These are phyloP conservation scores for Phylloporus scabripes DNA, from an alignment of 768 basidiomycete species.

Conservation along the genomic window DNA sequence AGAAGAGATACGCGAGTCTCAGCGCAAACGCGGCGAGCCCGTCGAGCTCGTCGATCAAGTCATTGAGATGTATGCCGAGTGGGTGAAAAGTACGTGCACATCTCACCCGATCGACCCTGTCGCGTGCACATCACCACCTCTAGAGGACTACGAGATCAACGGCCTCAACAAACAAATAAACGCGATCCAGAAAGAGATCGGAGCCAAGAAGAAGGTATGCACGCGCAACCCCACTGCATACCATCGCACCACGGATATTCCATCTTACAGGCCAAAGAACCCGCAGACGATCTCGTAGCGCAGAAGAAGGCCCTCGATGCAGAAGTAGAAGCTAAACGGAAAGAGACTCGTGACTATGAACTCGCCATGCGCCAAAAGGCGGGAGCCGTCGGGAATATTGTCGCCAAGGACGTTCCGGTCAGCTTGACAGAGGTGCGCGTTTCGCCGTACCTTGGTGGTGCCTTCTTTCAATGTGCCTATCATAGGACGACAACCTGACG, in stretches of 20 bases:
- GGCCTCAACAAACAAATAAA: conserved; percentile 78
- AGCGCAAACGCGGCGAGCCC: conserved; percentile 82
- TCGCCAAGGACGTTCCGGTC: conserved; percentile 80
- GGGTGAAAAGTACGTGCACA: conserved; percentile 77
- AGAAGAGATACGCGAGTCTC: conserved; percentile 84
- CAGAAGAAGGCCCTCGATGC: conserved; percentile 83
- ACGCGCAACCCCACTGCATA: not conserved
- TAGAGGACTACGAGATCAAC: conserved; percentile 87
- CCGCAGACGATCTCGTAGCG: conserved; percentile 81
- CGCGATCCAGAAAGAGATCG: conserved; percentile 90
- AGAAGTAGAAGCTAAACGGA: conserved; percentile 68
- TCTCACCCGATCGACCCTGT: not conserved
- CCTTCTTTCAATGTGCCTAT: not conserved
- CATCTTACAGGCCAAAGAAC: conserved; percentile 71
- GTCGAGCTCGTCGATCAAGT: conserved; percentile 94
- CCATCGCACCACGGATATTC: not conserved
- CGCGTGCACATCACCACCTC: not conserved
- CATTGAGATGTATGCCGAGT: conserved; percentile 84
- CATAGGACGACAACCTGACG: conserved; percentile 84
- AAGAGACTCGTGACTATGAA: conserved; percentile 74
- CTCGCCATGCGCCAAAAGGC: conserved; percentile 74
- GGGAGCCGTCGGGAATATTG: conserved; percentile 83
- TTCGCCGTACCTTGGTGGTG: not conserved
- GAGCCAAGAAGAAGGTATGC: conserved; percentile 82
- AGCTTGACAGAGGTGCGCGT: conserved; percentile 74